Conservation (phyloP, 148 eudicot species). For the Chenopodium formosanum region DNA sequence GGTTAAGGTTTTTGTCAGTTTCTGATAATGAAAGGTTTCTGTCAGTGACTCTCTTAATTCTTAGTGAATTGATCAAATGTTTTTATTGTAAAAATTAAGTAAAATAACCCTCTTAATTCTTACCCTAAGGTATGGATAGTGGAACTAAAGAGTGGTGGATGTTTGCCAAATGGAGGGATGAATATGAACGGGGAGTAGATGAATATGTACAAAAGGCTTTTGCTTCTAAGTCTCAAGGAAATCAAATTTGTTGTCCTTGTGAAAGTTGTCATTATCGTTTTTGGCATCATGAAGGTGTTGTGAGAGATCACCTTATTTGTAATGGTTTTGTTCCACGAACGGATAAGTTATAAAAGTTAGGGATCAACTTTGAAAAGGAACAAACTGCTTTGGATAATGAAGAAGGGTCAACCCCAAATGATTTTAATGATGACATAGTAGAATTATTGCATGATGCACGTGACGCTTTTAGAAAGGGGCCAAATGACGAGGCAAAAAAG, state of each 20-base stretch:
- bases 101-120: neutral
- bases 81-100: too few relatives aligned
- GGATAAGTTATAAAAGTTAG: neutral
- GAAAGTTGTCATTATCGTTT: neutral
- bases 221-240: neutral
- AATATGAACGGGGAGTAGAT: neutral
- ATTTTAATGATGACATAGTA: neutral
- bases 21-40: too few relatives aligned
- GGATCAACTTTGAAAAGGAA: neutral
- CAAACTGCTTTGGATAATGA: neutral
- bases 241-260: slow-evolving; percentile 11
- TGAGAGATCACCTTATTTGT: neutral
- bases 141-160: neutral
- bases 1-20: too few relatives aligned
- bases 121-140: neutral
- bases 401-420: too few relatives aligned
- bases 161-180: neutral
- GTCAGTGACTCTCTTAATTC: too few relatives aligned
- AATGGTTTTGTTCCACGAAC: neutral
- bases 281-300: neutral
- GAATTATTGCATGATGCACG: neutral
- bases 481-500: neutral
- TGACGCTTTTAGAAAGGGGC: neutral
- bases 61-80: too few relatives aligned
- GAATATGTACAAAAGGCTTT: neutral